Evolutionary conservation across 805 yeast species (phyloP), one percentile per base, ranked within the genome.

Genomic region (Candida broadrunensis): DNA sequence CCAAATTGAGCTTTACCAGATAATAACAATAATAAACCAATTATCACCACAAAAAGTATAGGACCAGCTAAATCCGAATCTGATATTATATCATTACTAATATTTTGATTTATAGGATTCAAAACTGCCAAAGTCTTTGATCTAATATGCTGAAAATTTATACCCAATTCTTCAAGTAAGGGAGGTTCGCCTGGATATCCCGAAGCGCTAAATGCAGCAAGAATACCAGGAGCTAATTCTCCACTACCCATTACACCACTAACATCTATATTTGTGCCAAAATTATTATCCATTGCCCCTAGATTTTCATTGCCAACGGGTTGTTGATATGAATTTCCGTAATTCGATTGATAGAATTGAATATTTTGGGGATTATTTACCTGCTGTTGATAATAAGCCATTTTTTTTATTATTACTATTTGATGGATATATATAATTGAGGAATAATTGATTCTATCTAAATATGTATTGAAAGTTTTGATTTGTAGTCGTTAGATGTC

Each of bases 161-260:
- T 87, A 2, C 98, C 99, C 19, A 93, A 64, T 58, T 93, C 99
- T 58, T 93, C 96, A 38, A 93, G 68, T 35, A 93, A 69, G 2
- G 97, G 89, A 0, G 96, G 90, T 61, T 93, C 99, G n/a, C 89
- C 91, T 0, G 96, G 82, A 56, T 93, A 93, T 0, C 99, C 99
- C 1, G 85, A 73, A 0, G 97, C 85, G 2, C 97, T 87, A 54
- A 93, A 83, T 0, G 98, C 99, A 3, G 97, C 95, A 4, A 95
- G 61, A 35, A 89, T 57, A 1, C 99, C 99, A 0, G 80, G 69
- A 1, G 88, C 74, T 37, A 91, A 69, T 39, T 72, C 70, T 45
- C 75, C 65, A 13, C 52, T 52, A 11, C 70, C 72, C 73, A 71
- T 71, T 14, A 55, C 58, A 5, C 75, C 75, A 20, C 67, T 57